These are phyloP conservation scores for Cystobasidium tubakii DNA, from an alignment of 768 basidiomycete species.

Conservation along the genomic window DNA sequence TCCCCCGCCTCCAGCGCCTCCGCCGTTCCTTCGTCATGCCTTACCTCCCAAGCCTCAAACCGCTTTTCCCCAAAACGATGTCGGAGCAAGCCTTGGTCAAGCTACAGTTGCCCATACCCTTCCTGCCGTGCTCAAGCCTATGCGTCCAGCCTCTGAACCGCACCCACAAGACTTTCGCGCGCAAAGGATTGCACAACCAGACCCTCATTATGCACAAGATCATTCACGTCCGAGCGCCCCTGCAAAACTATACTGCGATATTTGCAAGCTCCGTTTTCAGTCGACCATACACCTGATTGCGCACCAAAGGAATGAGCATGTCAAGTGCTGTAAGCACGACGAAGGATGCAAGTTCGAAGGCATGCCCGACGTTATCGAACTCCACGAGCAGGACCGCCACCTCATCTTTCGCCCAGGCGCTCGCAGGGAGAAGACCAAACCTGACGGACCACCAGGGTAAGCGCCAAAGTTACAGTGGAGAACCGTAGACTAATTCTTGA, in stretches of 20 bases:
- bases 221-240: neutral
- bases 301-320: slow-evolving; percentile 26
- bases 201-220: neutral
- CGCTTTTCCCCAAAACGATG: neutral
- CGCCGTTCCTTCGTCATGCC: neutral
- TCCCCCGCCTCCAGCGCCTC: neutral
- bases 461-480: neutral
- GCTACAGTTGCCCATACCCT: neutral
- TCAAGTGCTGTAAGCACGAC: slow-evolving; percentile 9
- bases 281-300: slow-evolving; percentile 17
- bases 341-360: slow-evolving; percentile 28
- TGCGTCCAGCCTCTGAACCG: neutral
- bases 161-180: neutral
- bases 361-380: slow-evolving; percentile 12
- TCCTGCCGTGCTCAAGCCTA: neutral
- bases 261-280: slow-evolving; percentile 6
- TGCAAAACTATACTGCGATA: slow-evolving; percentile 1
- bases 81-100: neutral
- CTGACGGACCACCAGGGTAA: slow-evolving; percentile 26
- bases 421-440: neutral
- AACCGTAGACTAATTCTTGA: neutral
- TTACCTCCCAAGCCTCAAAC: neutral
- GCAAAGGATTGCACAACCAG: neutral
- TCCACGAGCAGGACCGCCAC: slow-evolving; percentile 33
- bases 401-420: slow-evolving; percentile 26